These are phyloP conservation scores for Mycena alexandri DNA, from an alignment of 768 basidiomycete species.

Conservation along the genomic window DNA sequence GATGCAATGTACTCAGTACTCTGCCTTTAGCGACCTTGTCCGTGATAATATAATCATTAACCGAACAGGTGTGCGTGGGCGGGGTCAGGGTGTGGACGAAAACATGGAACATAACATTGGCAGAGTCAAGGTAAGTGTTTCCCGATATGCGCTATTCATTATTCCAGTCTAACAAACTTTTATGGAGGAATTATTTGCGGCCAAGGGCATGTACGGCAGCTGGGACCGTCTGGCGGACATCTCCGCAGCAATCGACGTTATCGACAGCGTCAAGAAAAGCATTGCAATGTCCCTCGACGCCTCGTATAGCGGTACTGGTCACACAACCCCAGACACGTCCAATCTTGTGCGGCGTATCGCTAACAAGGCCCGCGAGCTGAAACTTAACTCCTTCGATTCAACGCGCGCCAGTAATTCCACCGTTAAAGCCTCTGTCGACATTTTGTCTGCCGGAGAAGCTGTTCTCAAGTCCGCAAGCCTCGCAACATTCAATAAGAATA, in stretches of 20 bases:
- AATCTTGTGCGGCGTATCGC: constrained; percentile 41
- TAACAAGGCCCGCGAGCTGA: constrained; percentile 32
- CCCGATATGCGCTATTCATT: too few relatives aligned
- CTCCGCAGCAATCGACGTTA: constrained; percentile 43
- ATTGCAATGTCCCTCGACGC: constrained; percentile 36
- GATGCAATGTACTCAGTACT: too few relatives aligned
- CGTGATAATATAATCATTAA: constrained; percentile 51
- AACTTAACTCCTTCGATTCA: constrained; percentile 30
- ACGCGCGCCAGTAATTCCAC: constrained; percentile 11
- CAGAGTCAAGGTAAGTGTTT: constrained; percentile 43
- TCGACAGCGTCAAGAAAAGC: constrained; percentile 45
- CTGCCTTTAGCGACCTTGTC: constrained; percentile 55
- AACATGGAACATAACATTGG: constrained; percentile 55
- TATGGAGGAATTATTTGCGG: constrained; percentile 35
- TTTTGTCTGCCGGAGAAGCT: constrained; percentile 31
- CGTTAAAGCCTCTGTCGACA: constrained; percentile 17
- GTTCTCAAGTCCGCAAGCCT: constrained; percentile 44
- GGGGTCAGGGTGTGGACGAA: constrained; percentile 48
- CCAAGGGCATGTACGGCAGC: constrained; percentile 46
- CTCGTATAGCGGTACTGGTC: constrained; percentile 43
- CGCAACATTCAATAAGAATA: constrained; percentile 50
- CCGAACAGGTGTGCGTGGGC: constrained; percentile 39
- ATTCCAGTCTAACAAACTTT: too few relatives aligned
- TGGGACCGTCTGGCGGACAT: constrained; percentile 51
- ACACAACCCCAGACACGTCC: constrained; percentile 39